These are phyloP conservation scores for Lolium perenne DNA, from an alignment of 176 grass and related monocot species.

Conservation along the genomic window DNA sequence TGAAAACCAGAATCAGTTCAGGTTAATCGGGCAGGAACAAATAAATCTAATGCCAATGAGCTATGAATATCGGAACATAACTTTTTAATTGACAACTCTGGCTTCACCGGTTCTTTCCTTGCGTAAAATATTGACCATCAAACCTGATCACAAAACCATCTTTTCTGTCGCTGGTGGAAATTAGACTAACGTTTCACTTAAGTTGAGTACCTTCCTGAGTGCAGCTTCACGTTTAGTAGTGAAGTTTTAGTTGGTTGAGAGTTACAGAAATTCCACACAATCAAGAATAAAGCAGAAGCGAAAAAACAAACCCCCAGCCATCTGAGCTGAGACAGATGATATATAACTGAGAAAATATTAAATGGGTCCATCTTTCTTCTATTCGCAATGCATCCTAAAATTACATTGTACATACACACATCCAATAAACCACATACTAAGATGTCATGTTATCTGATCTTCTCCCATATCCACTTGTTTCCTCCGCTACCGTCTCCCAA, in stretches of 20 bases:
- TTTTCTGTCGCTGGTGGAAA: too few species aligned
- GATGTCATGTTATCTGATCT: conserved; percentile 18
- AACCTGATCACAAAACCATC: too few species aligned
- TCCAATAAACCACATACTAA: conserved; percentile 18
- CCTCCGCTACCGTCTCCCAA: conserved; percentile 82
- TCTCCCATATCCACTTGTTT: conserved; percentile 72
- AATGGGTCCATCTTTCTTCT: conserved; percentile 31
- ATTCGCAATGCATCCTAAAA: conserved; percentile 27
- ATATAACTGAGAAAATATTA: conserved; percentile 45
- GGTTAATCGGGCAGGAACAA: too few species aligned
- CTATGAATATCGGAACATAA: too few species aligned
- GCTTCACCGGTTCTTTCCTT: too few species aligned
- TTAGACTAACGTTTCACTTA: too few species aligned
- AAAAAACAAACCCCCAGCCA: not conserved
- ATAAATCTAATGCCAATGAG: too few species aligned
- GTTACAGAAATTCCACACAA: not conserved
- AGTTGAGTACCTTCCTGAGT: too few species aligned
- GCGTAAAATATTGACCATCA: too few species aligned
- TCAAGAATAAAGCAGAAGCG: not conserved
- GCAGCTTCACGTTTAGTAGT: too few species aligned
- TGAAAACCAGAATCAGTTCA: too few species aligned
- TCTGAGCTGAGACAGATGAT: not conserved
- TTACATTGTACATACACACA: conserved; percentile 56
- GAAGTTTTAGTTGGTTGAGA: not conserved
- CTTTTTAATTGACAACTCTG: too few species aligned